Evolutionary conservation across 768 basidiomycete genomes (phyloP).

Genomic region (Gloeostereum incarnatum): DNA sequence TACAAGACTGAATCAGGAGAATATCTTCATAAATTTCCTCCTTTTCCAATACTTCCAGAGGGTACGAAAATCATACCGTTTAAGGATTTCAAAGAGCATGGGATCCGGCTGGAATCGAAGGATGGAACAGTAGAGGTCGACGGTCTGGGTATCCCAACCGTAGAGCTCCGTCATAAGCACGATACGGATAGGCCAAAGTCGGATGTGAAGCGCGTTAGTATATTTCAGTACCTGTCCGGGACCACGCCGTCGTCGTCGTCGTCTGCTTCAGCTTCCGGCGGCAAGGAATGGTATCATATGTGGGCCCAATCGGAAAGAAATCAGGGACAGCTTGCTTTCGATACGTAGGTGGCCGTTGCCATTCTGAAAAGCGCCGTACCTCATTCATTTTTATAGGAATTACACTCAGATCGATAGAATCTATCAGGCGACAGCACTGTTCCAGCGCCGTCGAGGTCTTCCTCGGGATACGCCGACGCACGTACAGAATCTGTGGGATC

Average conservation of each 20-base stretch:
- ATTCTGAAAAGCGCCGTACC: too few species aligned
- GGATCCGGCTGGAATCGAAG: constrained; percentile 44
- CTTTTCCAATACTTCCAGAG: constrained; percentile 34
- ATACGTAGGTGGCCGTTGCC: too few species aligned
- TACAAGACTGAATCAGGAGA: too few species aligned
- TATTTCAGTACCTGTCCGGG: too few species aligned
- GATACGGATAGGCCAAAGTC: constrained; percentile 38
- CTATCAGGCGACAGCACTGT: constrained; percentile 9
- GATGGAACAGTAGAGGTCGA: constrained; percentile 55
- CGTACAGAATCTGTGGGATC: constrained; percentile 51
- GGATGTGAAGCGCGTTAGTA: too few species aligned
- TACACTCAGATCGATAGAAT: constrained; percentile 13
- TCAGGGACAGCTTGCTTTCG: too few species aligned
- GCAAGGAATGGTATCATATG: too few species aligned
- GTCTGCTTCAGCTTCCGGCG: too few species aligned
- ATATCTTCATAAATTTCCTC: too few species aligned
- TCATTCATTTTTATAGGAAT: background rate
- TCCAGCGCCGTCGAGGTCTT: constrained; percentile 15
- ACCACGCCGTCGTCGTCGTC: too few species aligned
- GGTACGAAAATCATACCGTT: constrained; percentile 46
- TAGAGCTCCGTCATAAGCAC: constrained; percentile 45
- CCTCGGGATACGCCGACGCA: constrained; percentile 25
- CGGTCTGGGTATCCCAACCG: constrained; percentile 56
- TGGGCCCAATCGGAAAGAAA: too few species aligned
- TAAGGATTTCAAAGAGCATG: constrained; percentile 44